phyloP scores from a whole-genome alignment of 257 asterid genomes.

The Prunella vulgaris region DNA sequence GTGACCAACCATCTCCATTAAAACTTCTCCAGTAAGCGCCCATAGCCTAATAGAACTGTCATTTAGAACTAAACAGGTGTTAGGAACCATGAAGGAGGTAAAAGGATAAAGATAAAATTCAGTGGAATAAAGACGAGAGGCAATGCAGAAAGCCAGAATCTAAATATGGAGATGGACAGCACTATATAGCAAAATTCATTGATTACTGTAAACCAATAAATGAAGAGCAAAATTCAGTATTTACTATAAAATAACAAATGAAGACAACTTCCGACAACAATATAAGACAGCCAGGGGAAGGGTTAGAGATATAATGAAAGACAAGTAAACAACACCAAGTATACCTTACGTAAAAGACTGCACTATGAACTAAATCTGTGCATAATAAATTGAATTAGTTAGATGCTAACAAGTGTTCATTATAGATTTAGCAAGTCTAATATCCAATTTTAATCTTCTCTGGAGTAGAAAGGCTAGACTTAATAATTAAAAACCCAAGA shows the following conservation, averaged over 20 bases:
- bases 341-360: not conserved
- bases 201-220: constrained; percentile 5
- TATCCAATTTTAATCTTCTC: not conserved
- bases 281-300: not conserved
- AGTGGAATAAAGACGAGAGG: not conserved
- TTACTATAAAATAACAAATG: constrained; percentile 2
- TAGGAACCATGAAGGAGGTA: constrained; percentile 4
- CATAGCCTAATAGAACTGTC: constrained; percentile 85
- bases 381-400: not conserved
- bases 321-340: not conserved
- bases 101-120: not conserved
- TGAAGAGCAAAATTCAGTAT: not conserved
- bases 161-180: constrained; percentile 10
- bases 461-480: not conserved
- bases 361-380: not conserved
- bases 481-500: not conserved
- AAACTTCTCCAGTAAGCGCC: constrained; percentile 77
- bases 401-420: not conserved
- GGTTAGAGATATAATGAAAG: not conserved
- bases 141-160: not conserved
- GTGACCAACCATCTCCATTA: constrained; percentile 98
- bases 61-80: constrained; percentile 26
- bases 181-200: not conserved
- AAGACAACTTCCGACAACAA: not conserved
- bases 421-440: not conserved